Base-by-base conservation (phyloP, 257 asterid species). In the Ligustrum vulgare region DNA sequence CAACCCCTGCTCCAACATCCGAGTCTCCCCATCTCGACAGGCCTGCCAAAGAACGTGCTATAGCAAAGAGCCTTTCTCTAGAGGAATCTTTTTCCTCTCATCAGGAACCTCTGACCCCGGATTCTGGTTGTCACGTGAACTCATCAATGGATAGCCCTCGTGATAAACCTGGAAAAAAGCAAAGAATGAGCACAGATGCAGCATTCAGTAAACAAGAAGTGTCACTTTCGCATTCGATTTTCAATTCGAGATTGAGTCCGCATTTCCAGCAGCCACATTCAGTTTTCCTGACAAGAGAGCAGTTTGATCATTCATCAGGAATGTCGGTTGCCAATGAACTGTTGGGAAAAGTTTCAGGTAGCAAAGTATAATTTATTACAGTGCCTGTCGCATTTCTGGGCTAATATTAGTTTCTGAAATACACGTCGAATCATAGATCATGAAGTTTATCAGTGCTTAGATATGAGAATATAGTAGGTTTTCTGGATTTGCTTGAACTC, bases 61-160 rank as follows among this genome's bases (percentile, higher is more conserved):
- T 79, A 8, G 60, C 82, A 83, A 91, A 89, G 82, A 85, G 89
- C 81, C 84, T 73, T 39, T 91, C 96, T 5, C 68, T 79, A 11
- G 93, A 88, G 16, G 91, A 90, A 64, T 89, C 97, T 36, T 87
- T 89, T 82, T 89, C 93, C 58, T 91, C 96, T 32, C 92, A 81
- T 34, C 88, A 89, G 37, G 98, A 86, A 82, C 98, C 98, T 37
- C 90, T 77, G 75, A 92, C 98, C 34, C 98, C 98, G 1, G 98
- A 94, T 77, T 90, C 97, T 43, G 84, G 80, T 67, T 85, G 88
- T 67, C 82, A 35, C 2, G 78, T 78, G 66, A 72, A 71, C 41
- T 80, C 89, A 65, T 79, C 80, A 58, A 58, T 82, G 23, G 80
- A 84, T 31, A 77, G 73, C 86, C 82, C 83, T 1, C 37, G 77